phyloP scores from a whole-genome alignment of 2,329 filamentous ascomycete genomes.

The Apiospora kogelbergensis region DNA sequence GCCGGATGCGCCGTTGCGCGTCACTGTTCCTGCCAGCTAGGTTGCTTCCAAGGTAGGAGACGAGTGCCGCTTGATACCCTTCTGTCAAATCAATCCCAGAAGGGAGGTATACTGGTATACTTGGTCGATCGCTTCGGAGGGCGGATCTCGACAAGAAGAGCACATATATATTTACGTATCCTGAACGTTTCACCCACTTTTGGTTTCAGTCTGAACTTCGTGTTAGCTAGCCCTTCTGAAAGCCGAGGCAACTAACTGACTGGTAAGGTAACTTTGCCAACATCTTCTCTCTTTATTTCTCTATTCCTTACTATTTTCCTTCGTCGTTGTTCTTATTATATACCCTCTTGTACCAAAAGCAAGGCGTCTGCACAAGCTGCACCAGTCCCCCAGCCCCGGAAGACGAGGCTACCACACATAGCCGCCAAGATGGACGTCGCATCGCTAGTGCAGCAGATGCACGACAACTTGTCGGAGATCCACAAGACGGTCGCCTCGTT shows the following conservation, averaged over 20 bases:
- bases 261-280: neutral
- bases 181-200: slow-evolving; percentile 5
- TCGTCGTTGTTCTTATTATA: neutral
- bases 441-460: slow-evolving; percentile 41
- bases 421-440: slow-evolving; percentile 33
- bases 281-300: neutral
- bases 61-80: neutral
- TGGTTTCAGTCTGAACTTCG: slow-evolving; percentile 1
- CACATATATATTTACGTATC: neutral
- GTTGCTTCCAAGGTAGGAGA: neutral
- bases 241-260: neutral
- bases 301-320: neutral
- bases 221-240: neutral
- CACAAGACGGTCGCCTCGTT: slow-evolving; percentile 33
- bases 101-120: neutral
- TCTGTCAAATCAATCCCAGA: neutral
- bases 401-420: neutral
- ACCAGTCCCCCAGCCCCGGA: neutral
- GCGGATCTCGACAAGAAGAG: neutral
- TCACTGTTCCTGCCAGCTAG: neutral
- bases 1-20: neutral
- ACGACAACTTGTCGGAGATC: slow-evolving; percentile 41
- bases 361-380: neutral
- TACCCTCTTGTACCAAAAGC: neutral
- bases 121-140: neutral